Percentiles rank a stretch among this genome's conserved stretches.
Conservation (phyloP, 1,139 yeast species). For the Meyerozyma smithsonii region DNA sequence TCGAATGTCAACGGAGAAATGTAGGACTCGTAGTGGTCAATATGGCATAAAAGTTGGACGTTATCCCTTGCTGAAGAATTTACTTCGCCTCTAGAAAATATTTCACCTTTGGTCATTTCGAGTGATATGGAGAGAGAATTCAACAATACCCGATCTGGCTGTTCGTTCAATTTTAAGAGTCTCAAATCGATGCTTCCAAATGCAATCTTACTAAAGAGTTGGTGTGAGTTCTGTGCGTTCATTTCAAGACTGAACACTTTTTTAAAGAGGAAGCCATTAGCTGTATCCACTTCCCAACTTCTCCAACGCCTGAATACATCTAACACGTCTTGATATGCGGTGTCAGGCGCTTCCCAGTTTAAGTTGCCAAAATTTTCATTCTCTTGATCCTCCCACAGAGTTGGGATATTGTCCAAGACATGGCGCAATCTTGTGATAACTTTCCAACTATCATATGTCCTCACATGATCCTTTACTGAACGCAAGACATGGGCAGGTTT, state of each 20-base stretch:
- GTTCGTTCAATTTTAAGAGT: conserved; percentile 5
- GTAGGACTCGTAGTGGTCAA: neutral
- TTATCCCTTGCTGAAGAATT: neutral
- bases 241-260: conserved; percentile 26
- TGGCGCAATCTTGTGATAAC: conserved; percentile 75
- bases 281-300: conserved; percentile 69
- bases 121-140: neutral
- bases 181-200: conserved; percentile 8
- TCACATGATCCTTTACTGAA: conserved; percentile 64
- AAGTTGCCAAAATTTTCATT: conserved; percentile 16
- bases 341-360: conserved; percentile 40
- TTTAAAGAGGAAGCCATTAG: conserved; percentile 48
- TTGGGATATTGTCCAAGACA: conserved; percentile 58
- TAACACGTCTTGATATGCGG: conserved; percentile 52
- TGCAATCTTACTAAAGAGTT: conserved; percentile 4
- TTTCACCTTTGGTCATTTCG: neutral
- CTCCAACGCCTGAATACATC: conserved; percentile 76
- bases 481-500: conserved; percentile 81
- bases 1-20: neutral
- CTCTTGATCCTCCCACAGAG: conserved; percentile 37
- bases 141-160: neutral
- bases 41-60: neutral
- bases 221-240: conserved; percentile 3
- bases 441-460: conserved; percentile 87
- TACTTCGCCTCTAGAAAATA: neutral